Base-by-base conservation (phyloP, 768 basidiomycete genomes). In the Boletus reticuloceps region DNA sequence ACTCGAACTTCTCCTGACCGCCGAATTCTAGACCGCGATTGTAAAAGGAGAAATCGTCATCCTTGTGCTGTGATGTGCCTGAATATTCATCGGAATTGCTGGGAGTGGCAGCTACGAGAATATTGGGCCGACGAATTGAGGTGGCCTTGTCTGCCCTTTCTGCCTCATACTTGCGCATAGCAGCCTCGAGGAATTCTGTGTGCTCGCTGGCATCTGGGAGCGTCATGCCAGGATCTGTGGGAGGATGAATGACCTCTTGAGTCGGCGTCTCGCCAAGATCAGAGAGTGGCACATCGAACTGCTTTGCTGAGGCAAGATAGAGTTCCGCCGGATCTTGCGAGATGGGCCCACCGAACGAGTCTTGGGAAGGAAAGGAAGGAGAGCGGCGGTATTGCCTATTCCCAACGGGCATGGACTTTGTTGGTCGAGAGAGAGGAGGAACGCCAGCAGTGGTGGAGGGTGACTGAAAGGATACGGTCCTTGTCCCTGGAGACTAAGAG, bases 271-370 rank as follows among this genome's bases (percentile, higher is more conserved):
- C 73, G 49, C 72, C 80, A 17, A 86, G 74, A 58, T 85, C 79
- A 31, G 81, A 80, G 44, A 88, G 69, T 50, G 87, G 88, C 19
- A 82, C 69, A 41, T 78, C 66, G 49, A 88, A 85, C 48, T 78
- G 74, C 57, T 78, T 80, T 44, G 69, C 54, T 4, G 78, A 69
- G 14, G 79, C 76, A 6, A 85, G 58, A 58, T 77, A 80, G 27
- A 66, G 69, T 50, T 76, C 73, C 29, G 77, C 76, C 10, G 75
- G 77, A 54, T 84, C 78, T 37, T 77, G 74, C 2, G 79, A 75
- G n/a, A 77, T 57, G 36, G 75, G 74, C 34, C 76, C 80, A 39
- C 77, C 84, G 55, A 89, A 86, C 3, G 87, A 88, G 65, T 88
- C 86, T 65, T 82, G 78, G 5, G 85, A 84, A 10, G 68, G 65